A percentile compares a stretch with the other conserved stretches of the same genome.
phyloP scores from a whole-genome alignment of 306 rosid species.

The Gynostemma pentaphyllum region DNA sequence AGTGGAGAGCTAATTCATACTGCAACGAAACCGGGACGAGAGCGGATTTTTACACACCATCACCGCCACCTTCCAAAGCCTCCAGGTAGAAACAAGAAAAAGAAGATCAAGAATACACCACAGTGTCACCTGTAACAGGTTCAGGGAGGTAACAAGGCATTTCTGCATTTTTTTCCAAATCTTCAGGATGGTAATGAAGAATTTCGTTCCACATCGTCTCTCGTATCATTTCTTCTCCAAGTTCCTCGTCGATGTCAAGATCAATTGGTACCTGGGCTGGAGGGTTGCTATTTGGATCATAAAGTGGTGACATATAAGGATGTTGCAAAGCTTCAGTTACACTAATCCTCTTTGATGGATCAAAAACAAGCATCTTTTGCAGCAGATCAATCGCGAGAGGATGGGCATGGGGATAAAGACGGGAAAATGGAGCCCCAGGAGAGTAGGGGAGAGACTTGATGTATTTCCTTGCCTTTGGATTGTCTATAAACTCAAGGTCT shows the following conservation, averaged over 20 bases:
- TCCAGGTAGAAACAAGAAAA: neutral
- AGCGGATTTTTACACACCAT: neutral
- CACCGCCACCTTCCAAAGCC: neutral
- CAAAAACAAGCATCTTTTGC: conserved; percentile 84
- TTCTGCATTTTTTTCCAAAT: conserved; percentile 20
- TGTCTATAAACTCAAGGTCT: conserved; percentile 78
- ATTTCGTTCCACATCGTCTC: conserved; percentile 96
- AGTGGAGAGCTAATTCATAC: neutral
- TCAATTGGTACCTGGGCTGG: conserved; percentile 75
- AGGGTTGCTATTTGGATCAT: conserved; percentile 65
- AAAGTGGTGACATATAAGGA: conserved; percentile 77
- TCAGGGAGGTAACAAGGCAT: conserved; percentile 24
- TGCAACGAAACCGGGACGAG: neutral
- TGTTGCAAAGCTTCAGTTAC: conserved; percentile 78
- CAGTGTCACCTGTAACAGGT: neutral
- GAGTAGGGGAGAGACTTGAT: conserved; percentile 57
- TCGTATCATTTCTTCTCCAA: conserved; percentile 87
- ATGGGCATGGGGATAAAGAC: conserved; percentile 64
- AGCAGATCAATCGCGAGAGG: conserved; percentile 76
- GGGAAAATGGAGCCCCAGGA: conserved; percentile 44
- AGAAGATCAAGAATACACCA: conserved; percentile 2
- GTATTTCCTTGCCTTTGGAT: conserved; percentile 65
- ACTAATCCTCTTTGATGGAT: conserved; percentile 87
- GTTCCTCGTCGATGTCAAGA: conserved; percentile 84
- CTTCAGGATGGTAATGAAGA: conserved; percentile 82